Evolutionary conservation across 164 flowering plant genomes (phyloP).

Genomic region (Berberis vulgaris): DNA sequence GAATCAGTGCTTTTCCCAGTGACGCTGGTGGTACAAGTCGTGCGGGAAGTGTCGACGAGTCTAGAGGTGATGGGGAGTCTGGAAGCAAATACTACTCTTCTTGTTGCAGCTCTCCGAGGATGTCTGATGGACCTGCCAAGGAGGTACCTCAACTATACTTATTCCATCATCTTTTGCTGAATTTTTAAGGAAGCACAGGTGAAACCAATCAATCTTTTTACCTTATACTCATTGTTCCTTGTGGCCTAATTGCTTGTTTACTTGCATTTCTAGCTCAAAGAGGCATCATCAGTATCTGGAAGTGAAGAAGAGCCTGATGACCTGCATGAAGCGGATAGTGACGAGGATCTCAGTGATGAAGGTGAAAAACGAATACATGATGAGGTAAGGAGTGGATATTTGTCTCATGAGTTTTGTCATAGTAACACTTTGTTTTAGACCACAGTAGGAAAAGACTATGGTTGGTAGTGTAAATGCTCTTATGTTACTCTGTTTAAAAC

Average conservation of each 20-base stretch:
- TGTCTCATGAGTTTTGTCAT: no score
- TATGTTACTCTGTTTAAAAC: no score
- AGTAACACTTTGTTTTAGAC: no score
- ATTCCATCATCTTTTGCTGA: no score
- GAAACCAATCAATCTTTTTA: no score
- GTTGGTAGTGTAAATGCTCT: no score
- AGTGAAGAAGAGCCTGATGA: conserved; percentile 94
- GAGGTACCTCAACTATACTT: conserved; percentile 38
- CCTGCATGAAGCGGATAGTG: conserved; percentile 51
- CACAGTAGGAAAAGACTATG: no score
- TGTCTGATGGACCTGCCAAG: conserved; percentile 67
- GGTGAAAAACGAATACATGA: conserved; percentile 38
- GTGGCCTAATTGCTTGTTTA: not conserved
- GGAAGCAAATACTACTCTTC: conserved; percentile 79
- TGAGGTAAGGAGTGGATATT: conserved; percentile 42
- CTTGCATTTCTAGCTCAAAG: conserved; percentile 50
- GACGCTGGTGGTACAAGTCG: conserved; percentile 69
- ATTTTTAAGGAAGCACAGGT: no score
- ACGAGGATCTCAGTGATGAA: conserved; percentile 76
- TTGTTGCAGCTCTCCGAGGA: conserved; percentile 83
- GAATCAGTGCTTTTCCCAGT: conserved; percentile 81
- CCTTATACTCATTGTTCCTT: no score
- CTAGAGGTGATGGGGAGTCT: conserved; percentile 53
- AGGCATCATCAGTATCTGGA: conserved; percentile 67
- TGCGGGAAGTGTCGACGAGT: conserved; percentile 75